phyloP scores from a whole-genome alignment of 2,329 filamentous ascomycete species.

The Rhynchosporium secalis region DNA sequence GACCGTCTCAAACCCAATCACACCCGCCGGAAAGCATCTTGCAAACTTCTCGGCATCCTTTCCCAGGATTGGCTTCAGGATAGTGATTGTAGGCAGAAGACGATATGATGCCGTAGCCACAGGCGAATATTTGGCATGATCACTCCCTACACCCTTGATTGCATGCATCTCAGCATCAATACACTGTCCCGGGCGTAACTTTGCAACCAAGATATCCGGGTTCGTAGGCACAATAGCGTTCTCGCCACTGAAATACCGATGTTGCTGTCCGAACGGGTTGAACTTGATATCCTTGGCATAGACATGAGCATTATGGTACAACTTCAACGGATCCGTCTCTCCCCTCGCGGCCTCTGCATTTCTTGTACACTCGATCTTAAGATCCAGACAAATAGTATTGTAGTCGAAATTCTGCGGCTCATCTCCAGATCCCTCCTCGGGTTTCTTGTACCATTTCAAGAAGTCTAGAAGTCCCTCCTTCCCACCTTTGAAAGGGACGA shows the following conservation, averaged over 20 bases:
- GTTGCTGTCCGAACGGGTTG: slow-evolving; percentile 72
- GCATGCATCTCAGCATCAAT: slow-evolving; percentile 89
- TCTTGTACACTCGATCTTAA: slow-evolving; percentile 78
- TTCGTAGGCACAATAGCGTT: slow-evolving; percentile 74
- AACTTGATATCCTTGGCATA: slow-evolving; percentile 80
- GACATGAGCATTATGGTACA: slow-evolving; percentile 83
- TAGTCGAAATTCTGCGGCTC: slow-evolving; percentile 66
- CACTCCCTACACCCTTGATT: slow-evolving; percentile 88
- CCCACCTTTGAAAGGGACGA: slow-evolving; percentile 84
- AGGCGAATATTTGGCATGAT: slow-evolving; percentile 96
- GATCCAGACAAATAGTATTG: slow-evolving; percentile 80
- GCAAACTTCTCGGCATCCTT: slow-evolving; percentile 86
- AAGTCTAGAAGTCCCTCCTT: slow-evolving; percentile 73
- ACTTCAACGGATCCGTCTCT: slow-evolving; percentile 78
- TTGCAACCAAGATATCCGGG: slow-evolving; percentile 91
- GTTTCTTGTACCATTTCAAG: slow-evolving; percentile 79
- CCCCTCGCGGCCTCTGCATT: slow-evolving; percentile 69
- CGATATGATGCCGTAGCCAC: slow-evolving; percentile 94
- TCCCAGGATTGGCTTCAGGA: slow-evolving; percentile 80
- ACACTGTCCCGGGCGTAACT: slow-evolving; percentile 86
- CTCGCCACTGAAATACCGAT: slow-evolving; percentile 65
- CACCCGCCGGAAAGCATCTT: slow-evolving; percentile 83
- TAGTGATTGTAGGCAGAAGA: slow-evolving; percentile 83
- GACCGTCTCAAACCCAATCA: slow-evolving; percentile 77
- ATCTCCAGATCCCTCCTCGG: slow-evolving; percentile 59